phyloP scores from a whole-genome alignment of 2,329 filamentous ascomycete species.

The Hypocreales sp. region DNA sequence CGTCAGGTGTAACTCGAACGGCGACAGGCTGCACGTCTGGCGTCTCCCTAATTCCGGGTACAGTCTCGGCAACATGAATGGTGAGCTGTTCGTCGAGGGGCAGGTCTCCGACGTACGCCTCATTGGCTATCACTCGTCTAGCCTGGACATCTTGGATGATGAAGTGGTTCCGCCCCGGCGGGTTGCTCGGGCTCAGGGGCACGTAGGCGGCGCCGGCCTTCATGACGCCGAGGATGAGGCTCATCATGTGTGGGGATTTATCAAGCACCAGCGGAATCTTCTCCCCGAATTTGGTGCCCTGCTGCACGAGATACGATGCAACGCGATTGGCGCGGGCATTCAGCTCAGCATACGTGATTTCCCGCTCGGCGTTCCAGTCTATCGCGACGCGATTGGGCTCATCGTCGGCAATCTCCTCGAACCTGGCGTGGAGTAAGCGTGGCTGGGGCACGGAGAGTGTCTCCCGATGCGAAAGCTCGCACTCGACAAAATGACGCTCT shows the following conservation, averaged over 20 bases:
- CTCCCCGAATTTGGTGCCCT: background rate
- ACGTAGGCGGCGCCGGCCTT: constrained; percentile 8
- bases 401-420: constrained; percentile 1
- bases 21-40: background rate
- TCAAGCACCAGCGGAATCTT: background rate
- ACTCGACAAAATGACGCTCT: background rate
- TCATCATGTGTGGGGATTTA: constrained; percentile 7
- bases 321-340: background rate
- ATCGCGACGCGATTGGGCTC: background rate
- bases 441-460: constrained; percentile 1
- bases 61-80: background rate
- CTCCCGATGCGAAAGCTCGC: background rate
- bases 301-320: background rate
- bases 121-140: constrained; percentile 4
- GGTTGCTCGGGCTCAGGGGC: constrained; percentile 9
- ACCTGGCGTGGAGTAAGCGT: constrained; percentile 3
- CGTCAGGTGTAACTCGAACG: background rate
- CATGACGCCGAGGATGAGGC: constrained; percentile 6
- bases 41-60: background rate
- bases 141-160: constrained; percentile 6
- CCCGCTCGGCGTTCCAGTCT: background rate
- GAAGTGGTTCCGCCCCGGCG: constrained; percentile 5
- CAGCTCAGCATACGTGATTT: background rate
- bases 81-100: background rate
- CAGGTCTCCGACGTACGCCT: constrained; percentile 1